Percentiles rank a stretch among this genome's conserved stretches.
These are phyloP conservation scores for Xylaria sp. DNA, from an alignment of 2,329 filamentous ascomycete species.

Conservation along the genomic window DNA sequence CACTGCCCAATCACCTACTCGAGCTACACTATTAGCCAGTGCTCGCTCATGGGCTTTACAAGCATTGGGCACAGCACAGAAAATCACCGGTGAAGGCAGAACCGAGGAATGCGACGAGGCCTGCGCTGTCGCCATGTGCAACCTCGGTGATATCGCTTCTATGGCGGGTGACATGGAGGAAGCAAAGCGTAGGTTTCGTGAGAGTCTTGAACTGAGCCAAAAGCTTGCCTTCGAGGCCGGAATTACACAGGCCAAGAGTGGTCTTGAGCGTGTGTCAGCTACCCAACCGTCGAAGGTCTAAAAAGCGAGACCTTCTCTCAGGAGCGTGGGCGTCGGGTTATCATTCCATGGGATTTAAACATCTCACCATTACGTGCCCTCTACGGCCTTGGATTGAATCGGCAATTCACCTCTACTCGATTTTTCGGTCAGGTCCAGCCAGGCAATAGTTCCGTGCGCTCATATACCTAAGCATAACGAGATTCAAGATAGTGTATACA, in stretches of 20 bases:
- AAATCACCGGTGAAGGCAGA: slow-evolving; percentile 72
- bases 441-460: not conserved
- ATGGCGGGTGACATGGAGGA: slow-evolving; percentile 73
- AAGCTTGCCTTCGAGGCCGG: slow-evolving; percentile 64
- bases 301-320: not conserved
- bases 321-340: not conserved
- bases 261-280: slow-evolving; percentile 52
- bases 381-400: not conserved
- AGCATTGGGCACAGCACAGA: slow-evolving; percentile 72
- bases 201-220: slow-evolving; percentile 71
- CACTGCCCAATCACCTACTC: slow-evolving; percentile 55
- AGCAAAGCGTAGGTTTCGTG: slow-evolving; percentile 73
- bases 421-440: not conserved
- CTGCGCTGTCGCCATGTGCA: slow-evolving; percentile 85
- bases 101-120: slow-evolving; percentile 84
- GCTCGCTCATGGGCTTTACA: slow-evolving; percentile 83
- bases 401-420: not conserved
- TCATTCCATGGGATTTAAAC: no score
- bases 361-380: not conserved
- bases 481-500: slow-evolving; percentile 10
- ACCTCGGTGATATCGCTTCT: slow-evolving; percentile 84
- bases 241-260: slow-evolving; percentile 62
- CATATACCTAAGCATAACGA: not conserved
- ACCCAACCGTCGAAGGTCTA: slow-evolving; percentile 9
- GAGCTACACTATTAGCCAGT: slow-evolving; percentile 71